phyloP scores from a whole-genome alignment of 371 early-diverging fungal genomes.

The Blakeslea trispora region DNA sequence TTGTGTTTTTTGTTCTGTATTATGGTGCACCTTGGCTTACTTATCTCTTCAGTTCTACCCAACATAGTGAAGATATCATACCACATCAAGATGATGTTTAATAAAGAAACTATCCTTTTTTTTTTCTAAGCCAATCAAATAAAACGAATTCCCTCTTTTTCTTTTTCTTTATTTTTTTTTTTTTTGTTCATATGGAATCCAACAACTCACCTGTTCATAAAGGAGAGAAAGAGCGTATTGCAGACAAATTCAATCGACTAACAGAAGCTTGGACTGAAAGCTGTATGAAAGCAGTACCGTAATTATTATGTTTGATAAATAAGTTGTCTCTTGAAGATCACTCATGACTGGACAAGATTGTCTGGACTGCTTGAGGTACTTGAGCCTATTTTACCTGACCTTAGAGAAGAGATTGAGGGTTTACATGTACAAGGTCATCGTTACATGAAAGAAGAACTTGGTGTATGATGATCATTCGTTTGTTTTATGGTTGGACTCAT shows the following conservation, averaged over 20 bases:
- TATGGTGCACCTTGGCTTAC: conserved; percentile 23
- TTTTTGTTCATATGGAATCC: no score
- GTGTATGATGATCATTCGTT: not conserved
- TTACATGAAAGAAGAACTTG: not conserved
- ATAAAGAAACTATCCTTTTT: no score
- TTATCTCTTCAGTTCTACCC: conserved; percentile 3
- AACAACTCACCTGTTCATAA: no score
- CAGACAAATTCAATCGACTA: not conserved
- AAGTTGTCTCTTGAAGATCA: not conserved
- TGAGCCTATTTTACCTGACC: not conserved
- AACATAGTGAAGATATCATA: no score
- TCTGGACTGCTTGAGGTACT: not conserved
- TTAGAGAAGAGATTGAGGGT: not conserved
- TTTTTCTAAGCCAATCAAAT: no score
- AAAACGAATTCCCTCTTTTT: no score
- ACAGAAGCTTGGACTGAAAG: not conserved
- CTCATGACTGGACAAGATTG: not conserved
- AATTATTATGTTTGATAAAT: not conserved
- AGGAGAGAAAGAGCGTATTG: not conserved
- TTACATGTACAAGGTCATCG: not conserved
- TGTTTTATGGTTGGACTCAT: not conserved
- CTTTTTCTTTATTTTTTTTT: no score
- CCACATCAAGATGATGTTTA: no score
- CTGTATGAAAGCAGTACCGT: conserved; percentile 4
- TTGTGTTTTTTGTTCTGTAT: conserved; percentile 37